These are phyloP conservation scores for Apiospora phragmitis DNA, from an alignment of 2,329 filamentous ascomycete genomes.

Conservation along the genomic window DNA sequence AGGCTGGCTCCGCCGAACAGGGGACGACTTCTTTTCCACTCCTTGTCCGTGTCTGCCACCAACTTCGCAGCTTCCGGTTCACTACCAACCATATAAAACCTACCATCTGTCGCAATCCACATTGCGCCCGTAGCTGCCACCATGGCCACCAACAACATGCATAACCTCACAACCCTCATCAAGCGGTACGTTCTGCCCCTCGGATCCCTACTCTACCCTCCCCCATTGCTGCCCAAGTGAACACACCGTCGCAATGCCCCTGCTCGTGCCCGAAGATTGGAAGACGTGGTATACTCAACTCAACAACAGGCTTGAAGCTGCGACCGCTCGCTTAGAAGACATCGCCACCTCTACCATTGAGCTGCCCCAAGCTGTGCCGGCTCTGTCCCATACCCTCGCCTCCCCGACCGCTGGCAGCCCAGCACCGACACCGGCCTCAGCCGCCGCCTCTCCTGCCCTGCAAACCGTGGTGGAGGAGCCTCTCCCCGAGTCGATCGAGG, in stretches of 20 bases:
- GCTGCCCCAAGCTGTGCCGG: conserved; percentile 51
- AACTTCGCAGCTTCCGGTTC: conserved; percentile 8
- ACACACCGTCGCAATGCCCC: conserved; percentile 16
- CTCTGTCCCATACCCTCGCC: conserved; percentile 41
- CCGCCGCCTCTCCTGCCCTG: conserved; percentile 26
- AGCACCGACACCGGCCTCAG: not conserved
- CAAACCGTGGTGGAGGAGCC: conserved; percentile 48
- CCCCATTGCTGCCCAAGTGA: not conserved
- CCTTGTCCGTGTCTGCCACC: not conserved
- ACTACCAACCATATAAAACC: not conserved
- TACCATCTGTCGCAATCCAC: not conserved
- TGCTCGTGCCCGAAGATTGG: conserved; percentile 19
- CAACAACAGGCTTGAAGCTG: conserved; percentile 82
- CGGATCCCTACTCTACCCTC: not conserved
- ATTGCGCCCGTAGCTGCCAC: conserved; percentile 16
- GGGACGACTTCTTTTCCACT: conserved; percentile 1
- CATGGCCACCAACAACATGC: conserved; percentile 84
- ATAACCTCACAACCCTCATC: conserved; percentile 95
- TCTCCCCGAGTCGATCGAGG: conserved; percentile 77
- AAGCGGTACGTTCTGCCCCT: conserved; percentile 75
- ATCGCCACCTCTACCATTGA: conserved; percentile 79
- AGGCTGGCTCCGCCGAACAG: not conserved
- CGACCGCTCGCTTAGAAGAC: conserved; percentile 93
- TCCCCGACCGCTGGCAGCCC: conserved; percentile 35
- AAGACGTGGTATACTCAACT: conserved; percentile 44